Base-by-base conservation (phyloP, 257 asterid genomes). In the Gentiana macrophylla region DNA sequence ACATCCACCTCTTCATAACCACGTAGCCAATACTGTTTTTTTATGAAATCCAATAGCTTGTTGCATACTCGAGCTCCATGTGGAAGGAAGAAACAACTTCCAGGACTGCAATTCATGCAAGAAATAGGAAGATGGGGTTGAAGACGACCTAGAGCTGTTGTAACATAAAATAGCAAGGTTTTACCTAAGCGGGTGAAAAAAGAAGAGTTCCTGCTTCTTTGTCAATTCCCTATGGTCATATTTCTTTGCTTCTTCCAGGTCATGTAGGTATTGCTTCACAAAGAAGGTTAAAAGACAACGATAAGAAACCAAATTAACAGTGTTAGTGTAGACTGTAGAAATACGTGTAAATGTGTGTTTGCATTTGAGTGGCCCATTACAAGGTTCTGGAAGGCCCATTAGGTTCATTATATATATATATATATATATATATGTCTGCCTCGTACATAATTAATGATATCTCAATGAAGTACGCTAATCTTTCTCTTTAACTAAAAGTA, bases 181-280 rank as follows among this genome's bases (percentile, higher is more conserved):
- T 59, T 64, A 92, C 99, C 99, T 92, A 35, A 88, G 94, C 6
- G 87, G 86, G 56, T 92, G 97, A 65, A 92, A 92, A 72, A 92
- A 88, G 97, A 92, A 92, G 62, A 92, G 97, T 62, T 92, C 95
- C 75, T 92, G 99, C 74, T 92, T 92, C 78, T 92, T 92, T 12
- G 80, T 70, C 68, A 92, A 86, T 77, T 92, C 99, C 80, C 97
- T 84, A 50, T 92, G 99, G 66, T 92, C 99, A 66, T 88, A 88
- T 68, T 92, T 92, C 78, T 92, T 88, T 10, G 99, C 97, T 84
- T 92, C 97, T 72, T 89, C 99, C 72, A 88, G 64, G 84, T 81
- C 79, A 50, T 83, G 87, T 64, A 70, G 70, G 62, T 92, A 86
- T 76, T 88, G 95, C 97, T 92, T 81, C 71, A 76, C 71, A 76